These are phyloP conservation scores for Colletotrichum horii DNA, from an alignment of 2,329 filamentous ascomycete species.

Conservation along the genomic window DNA sequence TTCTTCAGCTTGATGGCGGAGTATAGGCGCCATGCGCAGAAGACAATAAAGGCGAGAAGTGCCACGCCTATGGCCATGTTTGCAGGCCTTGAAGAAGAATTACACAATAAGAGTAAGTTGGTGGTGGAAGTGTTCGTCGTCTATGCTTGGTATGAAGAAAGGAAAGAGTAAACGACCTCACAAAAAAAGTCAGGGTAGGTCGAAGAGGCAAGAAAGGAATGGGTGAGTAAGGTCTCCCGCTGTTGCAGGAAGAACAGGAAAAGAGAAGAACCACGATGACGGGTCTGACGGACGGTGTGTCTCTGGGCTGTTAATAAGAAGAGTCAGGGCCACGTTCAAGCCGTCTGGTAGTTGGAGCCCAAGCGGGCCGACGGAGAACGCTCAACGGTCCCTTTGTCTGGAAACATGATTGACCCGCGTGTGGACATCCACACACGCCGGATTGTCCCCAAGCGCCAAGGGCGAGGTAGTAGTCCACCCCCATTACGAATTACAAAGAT, in stretches of 20 bases:
- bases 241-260: slow-evolving; percentile 9
- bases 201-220: neutral
- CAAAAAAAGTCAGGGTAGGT: neutral
- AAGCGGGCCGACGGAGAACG: slow-evolving; percentile 18
- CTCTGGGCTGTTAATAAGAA: slow-evolving; percentile 20
- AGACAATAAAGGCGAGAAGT: slow-evolving; percentile 13
- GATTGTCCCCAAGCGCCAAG: slow-evolving; percentile 16
- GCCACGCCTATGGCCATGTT: slow-evolving; percentile 18
- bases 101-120: neutral
- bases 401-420: slow-evolving; percentile 11
- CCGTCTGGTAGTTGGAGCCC: slow-evolving; percentile 11
- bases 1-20: slow-evolving; percentile 16
- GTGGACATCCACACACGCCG: neutral
- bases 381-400: slow-evolving; percentile 14
- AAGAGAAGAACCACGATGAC: neutral
- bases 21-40: slow-evolving; percentile 19
- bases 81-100: neutral
- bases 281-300: slow-evolving; percentile 5
- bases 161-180: neutral
- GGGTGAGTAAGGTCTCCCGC: slow-evolving; percentile 8
- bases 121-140: neutral
- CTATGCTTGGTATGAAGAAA: neutral
- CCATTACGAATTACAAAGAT: neutral
- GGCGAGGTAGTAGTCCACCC: neutral
- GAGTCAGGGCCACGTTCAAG: slow-evolving; percentile 9